Conservation (phyloP, 148 eudicot species). For the Vaccinium corymbosum region DNA sequence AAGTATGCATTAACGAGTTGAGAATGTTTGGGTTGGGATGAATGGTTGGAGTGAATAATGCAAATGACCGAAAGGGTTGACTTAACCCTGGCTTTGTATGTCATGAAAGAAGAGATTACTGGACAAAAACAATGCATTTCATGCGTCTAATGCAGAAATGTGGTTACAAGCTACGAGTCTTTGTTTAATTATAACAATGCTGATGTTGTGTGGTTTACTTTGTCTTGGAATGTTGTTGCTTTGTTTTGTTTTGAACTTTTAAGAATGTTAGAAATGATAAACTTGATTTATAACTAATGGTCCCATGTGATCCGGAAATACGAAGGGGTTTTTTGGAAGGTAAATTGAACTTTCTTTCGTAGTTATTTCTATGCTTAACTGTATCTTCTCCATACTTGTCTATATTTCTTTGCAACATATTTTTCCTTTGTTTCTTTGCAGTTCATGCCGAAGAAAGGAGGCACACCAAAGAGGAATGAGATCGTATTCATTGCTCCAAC, state of each 20-base stretch:
- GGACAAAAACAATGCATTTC: neutral
- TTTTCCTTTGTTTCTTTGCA: constrained; percentile 21
- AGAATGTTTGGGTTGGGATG: neutral
- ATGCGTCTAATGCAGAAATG: neutral
- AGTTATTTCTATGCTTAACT: neutral
- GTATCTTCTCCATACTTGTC: neutral
- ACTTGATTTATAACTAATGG: neutral
- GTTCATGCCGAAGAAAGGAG: constrained; percentile 60
- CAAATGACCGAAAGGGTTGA: neutral
- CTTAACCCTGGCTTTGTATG: neutral
- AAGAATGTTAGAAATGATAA: neutral
- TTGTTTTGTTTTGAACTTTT: neutral
- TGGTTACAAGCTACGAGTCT: neutral
- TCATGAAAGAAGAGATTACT: neutral
- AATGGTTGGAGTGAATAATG: neutral
- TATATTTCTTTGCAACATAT: neutral
- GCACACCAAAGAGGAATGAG: constrained; percentile 69
- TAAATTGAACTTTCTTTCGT: neutral
- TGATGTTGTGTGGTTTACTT: neutral
- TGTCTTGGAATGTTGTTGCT: neutral
- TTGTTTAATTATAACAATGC: neutral
- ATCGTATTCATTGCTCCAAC: constrained; percentile 67
- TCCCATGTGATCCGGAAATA: neutral
- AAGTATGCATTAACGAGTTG: neutral
- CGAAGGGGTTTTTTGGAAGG: neutral